phyloP scores from a whole-genome alignment of 176 grass and related monocot genomes.

The Aegilops bicornis region DNA sequence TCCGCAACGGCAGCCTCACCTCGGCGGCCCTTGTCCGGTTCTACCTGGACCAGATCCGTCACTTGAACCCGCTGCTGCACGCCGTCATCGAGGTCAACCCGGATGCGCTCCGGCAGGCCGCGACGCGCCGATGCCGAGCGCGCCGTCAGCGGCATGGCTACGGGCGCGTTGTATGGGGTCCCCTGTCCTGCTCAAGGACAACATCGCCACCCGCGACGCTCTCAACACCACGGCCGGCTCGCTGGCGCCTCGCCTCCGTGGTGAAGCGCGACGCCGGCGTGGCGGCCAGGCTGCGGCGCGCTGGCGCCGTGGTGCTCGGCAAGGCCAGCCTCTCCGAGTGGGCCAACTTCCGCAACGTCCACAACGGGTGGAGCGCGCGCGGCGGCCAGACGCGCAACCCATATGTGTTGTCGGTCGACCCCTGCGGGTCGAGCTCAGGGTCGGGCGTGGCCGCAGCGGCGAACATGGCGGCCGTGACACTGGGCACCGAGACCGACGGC shows the following conservation, averaged over 20 bases:
- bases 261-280: constrained; percentile 55
- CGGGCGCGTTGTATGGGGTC: constrained; percentile 40
- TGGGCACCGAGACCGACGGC: no score
- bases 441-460: no score
- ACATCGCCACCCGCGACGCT: constrained; percentile 41
- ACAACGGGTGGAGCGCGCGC: no score
- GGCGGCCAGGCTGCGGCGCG: constrained; percentile 36
- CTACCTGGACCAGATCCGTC: constrained; percentile 50
- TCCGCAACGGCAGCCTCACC: constrained; percentile 46
- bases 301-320: constrained; percentile 60
- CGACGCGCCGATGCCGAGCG: constrained; percentile 24
- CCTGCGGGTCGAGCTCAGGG: no score
- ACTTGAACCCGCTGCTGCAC: constrained; percentile 45
- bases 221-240: constrained; percentile 77
- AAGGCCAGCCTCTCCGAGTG: constrained; percentile 63
- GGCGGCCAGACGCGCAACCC: no score
- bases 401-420: no score
- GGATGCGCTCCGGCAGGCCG: constrained; percentile 41
- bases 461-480: no score
- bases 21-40: constrained; percentile 37
- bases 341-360: constrained; percentile 36
- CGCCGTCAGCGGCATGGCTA: background rate
- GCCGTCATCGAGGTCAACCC: constrained; percentile 74
- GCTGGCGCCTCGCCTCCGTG: constrained; percentile 50
- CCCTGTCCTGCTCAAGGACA: constrained; percentile 69